These are phyloP conservation scores for Pseudogymnoascus sp. DNA, from an alignment of 2,329 filamentous ascomycete species.

Conservation along the genomic window DNA sequence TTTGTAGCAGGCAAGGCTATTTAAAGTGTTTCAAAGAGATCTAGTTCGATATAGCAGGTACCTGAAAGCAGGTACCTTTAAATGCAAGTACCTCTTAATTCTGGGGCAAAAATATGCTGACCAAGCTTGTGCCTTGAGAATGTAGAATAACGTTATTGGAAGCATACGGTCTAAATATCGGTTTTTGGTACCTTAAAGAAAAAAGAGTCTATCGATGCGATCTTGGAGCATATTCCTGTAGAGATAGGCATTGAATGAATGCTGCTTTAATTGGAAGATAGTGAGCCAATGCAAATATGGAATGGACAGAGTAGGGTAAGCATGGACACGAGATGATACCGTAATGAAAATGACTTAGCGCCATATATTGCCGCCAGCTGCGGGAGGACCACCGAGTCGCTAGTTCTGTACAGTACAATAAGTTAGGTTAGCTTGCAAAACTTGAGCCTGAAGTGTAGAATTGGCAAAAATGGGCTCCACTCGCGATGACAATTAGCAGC, in stretches of 20 bases:
- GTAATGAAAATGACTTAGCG: neutral
- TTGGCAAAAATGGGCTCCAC: constrained; percentile 8
- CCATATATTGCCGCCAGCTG: neutral
- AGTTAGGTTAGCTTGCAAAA: neutral
- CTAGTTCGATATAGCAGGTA: neutral
- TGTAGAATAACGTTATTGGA: too few relatives aligned
- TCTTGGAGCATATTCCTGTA: too few relatives aligned
- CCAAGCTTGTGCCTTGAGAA: too few relatives aligned
- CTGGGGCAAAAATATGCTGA: too few relatives aligned
- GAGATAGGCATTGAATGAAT: too few relatives aligned
- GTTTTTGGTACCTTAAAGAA: too few relatives aligned
- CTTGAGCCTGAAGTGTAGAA: neutral
- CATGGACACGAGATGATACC: too few relatives aligned
- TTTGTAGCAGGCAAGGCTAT: neutral
- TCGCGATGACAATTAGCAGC: neutral
- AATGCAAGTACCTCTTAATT: neutral
- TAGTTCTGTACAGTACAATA: neutral
- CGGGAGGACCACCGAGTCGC: neutral
- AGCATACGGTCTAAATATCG: too few relatives aligned
- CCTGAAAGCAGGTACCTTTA: neutral
- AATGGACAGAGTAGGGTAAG: too few relatives aligned
- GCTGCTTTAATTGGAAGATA: too few relatives aligned
- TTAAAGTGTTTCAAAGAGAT: neutral
- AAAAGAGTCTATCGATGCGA: too few relatives aligned
- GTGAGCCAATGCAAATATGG: too few relatives aligned